Percentiles rank a stretch among this genome's conserved stretches.
These are phyloP conservation scores for Coemansia sp. DNA, from an alignment of 192 early-diverging fungal species.

Conservation along the genomic window DNA sequence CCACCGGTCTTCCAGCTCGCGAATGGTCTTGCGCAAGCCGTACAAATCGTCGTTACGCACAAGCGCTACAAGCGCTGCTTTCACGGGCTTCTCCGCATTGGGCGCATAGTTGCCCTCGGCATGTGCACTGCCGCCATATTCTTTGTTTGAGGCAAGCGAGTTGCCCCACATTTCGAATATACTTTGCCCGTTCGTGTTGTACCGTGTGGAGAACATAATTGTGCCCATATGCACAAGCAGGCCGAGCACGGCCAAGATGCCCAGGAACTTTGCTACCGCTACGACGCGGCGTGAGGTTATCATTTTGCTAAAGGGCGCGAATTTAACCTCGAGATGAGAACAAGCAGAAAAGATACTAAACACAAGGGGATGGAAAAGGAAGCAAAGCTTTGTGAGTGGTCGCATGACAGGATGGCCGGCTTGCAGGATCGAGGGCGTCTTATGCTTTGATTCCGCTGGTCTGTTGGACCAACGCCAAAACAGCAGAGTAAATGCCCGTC, in stretches of 20 bases:
- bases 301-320: conserved; percentile 9
- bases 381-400: no score
- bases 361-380: no score
- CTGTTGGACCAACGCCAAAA: no score
- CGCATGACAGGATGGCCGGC: no score
- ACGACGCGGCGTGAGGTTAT: conserved; percentile 29
- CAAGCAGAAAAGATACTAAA: no score
- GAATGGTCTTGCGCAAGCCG: conserved; percentile 56
- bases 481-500: no score
- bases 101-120: conserved; percentile 19
- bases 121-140: conserved; percentile 14
- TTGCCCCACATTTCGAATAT: conserved; percentile 35
- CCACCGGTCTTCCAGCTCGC: conserved; percentile 67
- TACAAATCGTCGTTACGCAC: conserved; percentile 68
- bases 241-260: conserved; percentile 30
- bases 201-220: conserved; percentile 27
- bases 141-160: conserved; percentile 11
- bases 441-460: no score
- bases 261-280: conserved; percentile 31
- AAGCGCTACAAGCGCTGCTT: conserved; percentile 64
- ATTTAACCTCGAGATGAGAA: no score
- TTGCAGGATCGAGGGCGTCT: no score
- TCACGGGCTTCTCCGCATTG: conserved; percentile 31
- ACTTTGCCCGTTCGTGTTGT: conserved; percentile 31
- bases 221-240: conserved; percentile 38